Conservation (phyloP, 2,329 filamentous ascomycete genomes). For the Xylariaceae sp. region DNA sequence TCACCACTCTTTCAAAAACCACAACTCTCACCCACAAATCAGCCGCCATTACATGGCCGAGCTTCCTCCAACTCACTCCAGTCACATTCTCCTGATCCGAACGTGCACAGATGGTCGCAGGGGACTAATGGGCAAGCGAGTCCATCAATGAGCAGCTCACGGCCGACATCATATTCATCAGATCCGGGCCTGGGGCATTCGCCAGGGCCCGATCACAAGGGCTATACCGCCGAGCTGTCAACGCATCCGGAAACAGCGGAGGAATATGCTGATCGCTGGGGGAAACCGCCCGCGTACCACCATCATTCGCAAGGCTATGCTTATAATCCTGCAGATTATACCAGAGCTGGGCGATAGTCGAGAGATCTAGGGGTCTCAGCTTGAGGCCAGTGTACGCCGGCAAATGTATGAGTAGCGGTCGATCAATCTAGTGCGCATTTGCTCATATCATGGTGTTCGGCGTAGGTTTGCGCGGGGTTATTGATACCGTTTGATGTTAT, state of each 20-base stretch:
- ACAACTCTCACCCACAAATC: constrained; percentile 31
- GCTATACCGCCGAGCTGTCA: constrained; percentile 42
- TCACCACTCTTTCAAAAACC: constrained; percentile 29
- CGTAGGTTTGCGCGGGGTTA: no score
- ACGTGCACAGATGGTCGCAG: constrained; percentile 42
- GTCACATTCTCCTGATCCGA: constrained; percentile 32
- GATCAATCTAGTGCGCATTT: no score
- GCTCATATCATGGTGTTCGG: no score
- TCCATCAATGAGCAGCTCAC: constrained; percentile 29
- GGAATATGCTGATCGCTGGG: constrained; percentile 34
- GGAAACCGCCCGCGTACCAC: not conserved
- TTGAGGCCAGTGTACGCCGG: no score
- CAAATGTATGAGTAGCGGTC: no score
- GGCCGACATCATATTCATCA: constrained; percentile 38
- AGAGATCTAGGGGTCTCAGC: no score
- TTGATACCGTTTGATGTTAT: no score
- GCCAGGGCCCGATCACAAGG: constrained; percentile 40
- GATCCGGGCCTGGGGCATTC: constrained; percentile 29
- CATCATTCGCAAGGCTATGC: constrained; percentile 24
- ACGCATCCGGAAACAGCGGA: constrained; percentile 48
- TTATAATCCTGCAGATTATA: constrained; percentile 43
- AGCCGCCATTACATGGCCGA: constrained; percentile 19
- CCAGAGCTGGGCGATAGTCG: constrained; percentile 13
- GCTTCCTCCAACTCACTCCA: constrained; percentile 28
- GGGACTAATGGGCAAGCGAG: constrained; percentile 28